Conservation (phyloP, 805 yeast species). For the Torulaspora franciscae region DNA sequence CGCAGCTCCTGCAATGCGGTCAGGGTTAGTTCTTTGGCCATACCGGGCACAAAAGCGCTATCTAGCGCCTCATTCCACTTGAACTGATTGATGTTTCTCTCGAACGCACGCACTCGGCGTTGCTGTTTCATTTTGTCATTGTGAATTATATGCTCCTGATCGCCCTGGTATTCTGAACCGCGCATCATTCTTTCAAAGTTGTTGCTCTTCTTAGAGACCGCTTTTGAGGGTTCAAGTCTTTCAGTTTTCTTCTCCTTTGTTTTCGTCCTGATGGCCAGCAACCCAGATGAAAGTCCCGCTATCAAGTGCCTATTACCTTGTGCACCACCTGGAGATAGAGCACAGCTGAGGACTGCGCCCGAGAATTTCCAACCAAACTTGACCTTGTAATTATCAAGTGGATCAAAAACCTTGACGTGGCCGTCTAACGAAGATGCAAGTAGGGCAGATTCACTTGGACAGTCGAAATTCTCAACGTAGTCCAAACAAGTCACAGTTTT, state of each 20-base stretch:
- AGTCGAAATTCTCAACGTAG: conserved; percentile 30
- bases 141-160: conserved; percentile 69
- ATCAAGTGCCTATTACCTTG: conserved; percentile 68
- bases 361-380: conserved; percentile 98
- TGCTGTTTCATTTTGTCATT: conserved; percentile 50
- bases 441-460: conserved; percentile 44
- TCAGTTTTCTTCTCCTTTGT: conserved; percentile 47
- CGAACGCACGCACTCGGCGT: conserved; percentile 75
- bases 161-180: conserved; percentile 89
- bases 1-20: conserved; percentile 83
- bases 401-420: conserved; percentile 91
- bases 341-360: conserved; percentile 85
- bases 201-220: conserved; percentile 38
- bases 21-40: conserved; percentile 72
- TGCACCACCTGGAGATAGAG: conserved; percentile 64
- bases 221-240: background rate
- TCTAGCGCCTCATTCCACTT: conserved; percentile 92
- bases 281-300: conserved; percentile 86
- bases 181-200: conserved; percentile 78
- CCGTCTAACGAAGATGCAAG: conserved; percentile 96
- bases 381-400: conserved; percentile 73
- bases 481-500: conserved; percentile 83
- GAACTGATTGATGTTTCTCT: conserved; percentile 78
- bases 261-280: conserved; percentile 82
- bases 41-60: conserved; percentile 73